Evolutionary conservation across 805 yeast genomes (phyloP).

Genomic region (Candida morakotiae): DNA sequence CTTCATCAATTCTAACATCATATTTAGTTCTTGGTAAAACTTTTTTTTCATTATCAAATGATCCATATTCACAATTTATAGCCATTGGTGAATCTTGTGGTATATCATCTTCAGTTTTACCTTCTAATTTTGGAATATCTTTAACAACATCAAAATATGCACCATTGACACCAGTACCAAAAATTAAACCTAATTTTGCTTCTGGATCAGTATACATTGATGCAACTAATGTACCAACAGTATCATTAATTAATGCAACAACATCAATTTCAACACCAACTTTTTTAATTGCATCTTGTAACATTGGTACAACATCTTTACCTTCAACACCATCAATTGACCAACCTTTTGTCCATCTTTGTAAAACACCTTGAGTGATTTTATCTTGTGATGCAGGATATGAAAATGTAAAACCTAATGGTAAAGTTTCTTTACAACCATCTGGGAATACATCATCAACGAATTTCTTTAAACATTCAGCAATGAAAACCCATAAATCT

Average conservation of each 20-base stretch:
- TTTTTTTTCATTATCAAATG: constrained; percentile 86
- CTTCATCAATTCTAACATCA: constrained; percentile 74
- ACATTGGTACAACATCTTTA: constrained; percentile 87
- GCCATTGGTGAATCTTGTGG: constrained; percentile 74
- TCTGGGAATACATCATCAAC: constrained; percentile 64
- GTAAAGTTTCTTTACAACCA: constrained; percentile 56
- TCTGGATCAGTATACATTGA: constrained; percentile 87
- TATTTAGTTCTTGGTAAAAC: constrained; percentile 87
- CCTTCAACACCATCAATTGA: constrained; percentile 94
- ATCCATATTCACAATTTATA: constrained; percentile 97
- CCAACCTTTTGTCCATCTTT: constrained; percentile 97
- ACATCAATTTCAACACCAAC: constrained; percentile 74
- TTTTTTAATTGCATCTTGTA: constrained; percentile 68
- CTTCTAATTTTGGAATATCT: constrained; percentile 78
- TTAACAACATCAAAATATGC: constrained; percentile 81
- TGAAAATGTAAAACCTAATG: constrained; percentile 93
- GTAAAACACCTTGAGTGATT: constrained; percentile 82
- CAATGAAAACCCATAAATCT: constrained; percentile 82
- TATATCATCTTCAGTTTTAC: constrained; percentile 62
- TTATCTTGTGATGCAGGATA: constrained; percentile 84
- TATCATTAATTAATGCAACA: constrained; percentile 91
- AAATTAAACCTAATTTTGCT: constrained; percentile 91
- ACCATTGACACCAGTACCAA: constrained; percentile 97
- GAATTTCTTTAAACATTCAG: constrained; percentile 71
- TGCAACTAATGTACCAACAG: constrained; percentile 96